Base-by-base conservation (phyloP, 1,139 yeast genomes). In the Geotrichum klebahnii region DNA sequence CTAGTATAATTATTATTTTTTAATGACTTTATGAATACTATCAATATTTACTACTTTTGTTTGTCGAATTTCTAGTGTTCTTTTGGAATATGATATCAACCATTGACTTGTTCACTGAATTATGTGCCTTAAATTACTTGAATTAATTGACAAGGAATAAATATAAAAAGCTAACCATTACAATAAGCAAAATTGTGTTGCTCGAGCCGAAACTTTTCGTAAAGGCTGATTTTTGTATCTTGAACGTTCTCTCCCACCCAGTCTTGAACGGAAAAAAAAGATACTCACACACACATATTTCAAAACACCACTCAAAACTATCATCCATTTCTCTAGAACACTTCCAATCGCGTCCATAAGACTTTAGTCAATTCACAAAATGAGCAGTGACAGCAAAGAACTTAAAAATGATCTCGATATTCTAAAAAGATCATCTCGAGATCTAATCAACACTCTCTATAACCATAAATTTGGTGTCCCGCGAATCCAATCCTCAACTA, bases 391-490 rank as follows among this genome's bases (percentile, higher is more conserved):
- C 6, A 8, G 9, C 2, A 29, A 10, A 19, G 8, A 28, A 12
- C 44, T 40, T 16, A 28, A 40, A 23, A 19, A 16, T 5, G 44
- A 40, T 22, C 17, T 40, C 5, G 24, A 34, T 10, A 23, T 16
- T 10, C 19, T 40, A 3, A 40, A 40, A 29, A 29, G 22, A 12
- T 28, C 44, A 17, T 40, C 44, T 23, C 44, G 24, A n/a, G 36
- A 29, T 10, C 24, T 31, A 17, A 17, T 31, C 26, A 20, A 17
- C 14, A 12, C 36, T n/a, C 36, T 40, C 9, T 12, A 28, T 20
- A 31, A 10, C 17, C 44, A 40, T 12, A 14, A 3, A 23, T 40
- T 40, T 31, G 44, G 44, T 19, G 28, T 40, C n/a, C 44, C 44
- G 17, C 44, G 44, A 3, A 19, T 40, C 28, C 36, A 29, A 17